Percentiles rank a stretch among this genome's conserved stretches.
Evolutionary conservation across 1,139 yeast genomes (phyloP).

Genomic region (Hemisphaericaspora xylofermentans): DNA sequence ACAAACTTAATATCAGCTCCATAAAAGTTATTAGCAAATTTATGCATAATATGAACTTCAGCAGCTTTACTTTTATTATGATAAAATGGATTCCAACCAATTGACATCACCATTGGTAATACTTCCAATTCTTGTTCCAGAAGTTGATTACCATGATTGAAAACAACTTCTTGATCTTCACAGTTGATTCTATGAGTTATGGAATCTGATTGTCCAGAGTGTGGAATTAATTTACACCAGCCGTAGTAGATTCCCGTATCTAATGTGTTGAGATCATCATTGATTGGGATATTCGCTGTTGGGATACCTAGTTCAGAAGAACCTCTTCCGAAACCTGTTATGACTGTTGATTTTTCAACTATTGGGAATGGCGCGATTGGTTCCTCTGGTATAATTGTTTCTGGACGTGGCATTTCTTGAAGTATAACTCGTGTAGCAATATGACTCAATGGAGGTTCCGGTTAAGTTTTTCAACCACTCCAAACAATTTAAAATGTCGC

Average conservation of each 20-base stretch:
- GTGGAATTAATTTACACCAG: conserved; percentile 51
- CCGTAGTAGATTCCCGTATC: conserved; percentile 93
- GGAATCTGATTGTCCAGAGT: conserved; percentile 7
- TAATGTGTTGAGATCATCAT: conserved; percentile 43
- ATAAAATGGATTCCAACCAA: conserved; percentile 96
- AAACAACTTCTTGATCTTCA: conserved; percentile 46
- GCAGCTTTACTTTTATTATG: conserved; percentile 76
- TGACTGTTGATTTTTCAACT: conserved; percentile 52
- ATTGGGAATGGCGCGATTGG: conserved; percentile 71
- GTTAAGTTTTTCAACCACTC: no score
- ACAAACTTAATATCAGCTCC: conserved; percentile 73
- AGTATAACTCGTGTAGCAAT: not conserved
- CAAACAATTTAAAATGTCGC: no score
- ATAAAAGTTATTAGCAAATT: conserved; percentile 68
- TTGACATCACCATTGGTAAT: conserved; percentile 89
- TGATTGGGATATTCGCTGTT: conserved; percentile 85
- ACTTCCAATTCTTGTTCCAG: conserved; percentile 38
- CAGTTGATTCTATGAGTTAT: conserved; percentile 27
- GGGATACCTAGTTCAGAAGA: conserved; percentile 92
- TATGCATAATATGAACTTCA: conserved; percentile 83
- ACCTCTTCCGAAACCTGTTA: conserved; percentile 94
- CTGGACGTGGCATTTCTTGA: conserved; percentile 29
- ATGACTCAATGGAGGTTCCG: no score
- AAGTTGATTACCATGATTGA: conserved; percentile 62
- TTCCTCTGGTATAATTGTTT: conserved; percentile 39